Percentiles rank a stretch among this genome's conserved stretches.
phyloP scores from a whole-genome alignment of 2,329 filamentous ascomycete species.

The Verticillium longisporum region DNA sequence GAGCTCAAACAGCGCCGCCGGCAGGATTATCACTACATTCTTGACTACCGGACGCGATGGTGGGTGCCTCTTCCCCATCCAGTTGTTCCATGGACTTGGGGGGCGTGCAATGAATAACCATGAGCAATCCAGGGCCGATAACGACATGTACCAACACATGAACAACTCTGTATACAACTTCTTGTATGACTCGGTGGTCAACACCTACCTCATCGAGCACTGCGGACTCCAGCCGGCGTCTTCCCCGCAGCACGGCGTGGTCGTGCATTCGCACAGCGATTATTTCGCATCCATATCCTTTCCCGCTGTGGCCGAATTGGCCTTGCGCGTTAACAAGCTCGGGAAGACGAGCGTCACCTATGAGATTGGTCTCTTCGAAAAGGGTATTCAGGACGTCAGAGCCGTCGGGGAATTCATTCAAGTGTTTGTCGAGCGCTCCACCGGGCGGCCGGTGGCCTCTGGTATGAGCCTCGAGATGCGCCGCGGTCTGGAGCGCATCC shows the following conservation, averaged over 20 bases:
- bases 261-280: slow-evolving; percentile 79
- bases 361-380: slow-evolving; percentile 80
- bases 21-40: slow-evolving; percentile 67
- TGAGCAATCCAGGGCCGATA: slow-evolving; percentile 62
- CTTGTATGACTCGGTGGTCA: slow-evolving; percentile 86
- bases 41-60: slow-evolving; percentile 87
- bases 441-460: slow-evolving; percentile 56
- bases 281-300: slow-evolving; percentile 79
- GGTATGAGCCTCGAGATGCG: slow-evolving; percentile 59
- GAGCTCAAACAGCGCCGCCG: slow-evolving; percentile 56
- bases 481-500: slow-evolving; percentile 49
- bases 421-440: slow-evolving; percentile 76
- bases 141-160: slow-evolving; percentile 92
- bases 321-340: slow-evolving; percentile 73
- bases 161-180: slow-evolving; percentile 87
- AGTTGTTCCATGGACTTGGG: slow-evolving; percentile 1
- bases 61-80: slow-evolving; percentile 25
- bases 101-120: slow-evolving; percentile 7
- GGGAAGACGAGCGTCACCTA: slow-evolving; percentile 85
- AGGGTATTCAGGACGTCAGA: slow-evolving; percentile 64
- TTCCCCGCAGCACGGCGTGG: slow-evolving; percentile 70
- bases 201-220: slow-evolving; percentile 75
- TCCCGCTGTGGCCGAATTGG: slow-evolving; percentile 75
- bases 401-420: slow-evolving; percentile 84
- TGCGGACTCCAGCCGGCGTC: slow-evolving; percentile 67